Base-by-base conservation (phyloP, 805 yeast species). In the Naumovozyma castellii region DNA sequence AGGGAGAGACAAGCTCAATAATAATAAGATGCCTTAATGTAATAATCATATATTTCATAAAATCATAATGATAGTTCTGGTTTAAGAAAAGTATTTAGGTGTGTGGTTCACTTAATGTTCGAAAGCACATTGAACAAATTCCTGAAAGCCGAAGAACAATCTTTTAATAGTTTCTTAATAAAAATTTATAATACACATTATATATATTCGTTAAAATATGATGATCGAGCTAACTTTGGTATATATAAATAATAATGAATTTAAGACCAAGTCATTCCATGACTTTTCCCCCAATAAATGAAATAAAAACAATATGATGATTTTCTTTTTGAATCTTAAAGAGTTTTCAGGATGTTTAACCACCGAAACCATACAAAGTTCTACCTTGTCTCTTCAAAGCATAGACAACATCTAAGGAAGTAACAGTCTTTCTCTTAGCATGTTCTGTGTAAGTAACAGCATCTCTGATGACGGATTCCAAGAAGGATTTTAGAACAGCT, bases 381-480 rank as follows among this genome's bases (percentile, higher is more conserved):
- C 97, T 84, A 67, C 97, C 97, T 78, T 90, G 97, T 81, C 97
- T 86, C 90, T 90, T 90, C 72, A 90, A 84, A 62, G 97, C 97
- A 72, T 90, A 90, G 61, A 90, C 97, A 57, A 90, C 97, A 67
- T 90, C 97, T 63, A 90, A 80, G 49, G 97, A 87, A 57, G 97
- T 90, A 61, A 90, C 97, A 53, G 97, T 88, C 85, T 88, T 88
- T 82, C 97, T 86, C 90, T 90, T 90, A 62, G 97, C 97, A 81
- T 88, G 97, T 76, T 90, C 97, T 58, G 97, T 90, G 78, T 88
- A 88, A 62, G 96, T 86, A 62, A 90, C 96, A 61, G 97, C 97
- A 62, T 90, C 97, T 77, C 96, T 85, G 72, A 88, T 90, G 56
- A 90, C 96, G 66, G 83, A 81, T 74, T 86, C 95, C 66, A 88